A percentile compares a stretch with the other conserved stretches of the same genome.
These are phyloP conservation scores for Paramecium sexaurelia DNA, from an alignment of 73 alveolate genomes.

Conservation along the genomic window DNA sequence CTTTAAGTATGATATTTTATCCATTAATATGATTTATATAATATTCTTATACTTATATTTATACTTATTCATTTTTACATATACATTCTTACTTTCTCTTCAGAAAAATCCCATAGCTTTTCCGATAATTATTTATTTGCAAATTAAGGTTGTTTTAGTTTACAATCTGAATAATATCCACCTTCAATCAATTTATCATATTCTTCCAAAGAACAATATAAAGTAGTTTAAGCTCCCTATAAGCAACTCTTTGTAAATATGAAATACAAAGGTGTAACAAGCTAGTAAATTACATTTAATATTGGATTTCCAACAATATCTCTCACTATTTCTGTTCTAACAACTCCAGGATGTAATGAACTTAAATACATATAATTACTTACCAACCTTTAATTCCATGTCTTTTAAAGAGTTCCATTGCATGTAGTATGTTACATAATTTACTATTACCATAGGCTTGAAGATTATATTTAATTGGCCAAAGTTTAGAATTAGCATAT, in stretches of 20 bases:
- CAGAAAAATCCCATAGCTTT: slow-evolving; percentile 43
- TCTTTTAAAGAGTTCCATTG: slow-evolving; percentile 51
- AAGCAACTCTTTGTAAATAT: slow-evolving; percentile 13
- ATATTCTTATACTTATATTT: background rate
- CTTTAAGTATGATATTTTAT: slow-evolving; percentile 6
- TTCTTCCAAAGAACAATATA: slow-evolving; percentile 55
- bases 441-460: slow-evolving; percentile 61
- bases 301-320: background rate
- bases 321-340: slow-evolving; percentile 62
- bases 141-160: background rate
- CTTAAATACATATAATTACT: background rate
- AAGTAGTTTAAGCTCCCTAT: slow-evolving; percentile 58
- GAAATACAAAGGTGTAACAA: background rate
- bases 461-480: background rate
- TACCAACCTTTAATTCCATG: slow-evolving; percentile 37
- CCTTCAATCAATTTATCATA: slow-evolving; percentile 43
- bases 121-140: slow-evolving; percentile 34
- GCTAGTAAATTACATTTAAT: background rate
- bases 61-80: background rate
- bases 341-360: slow-evolving; percentile 67
- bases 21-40: background rate
- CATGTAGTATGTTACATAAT: slow-evolving; percentile 57
- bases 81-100: background rate
- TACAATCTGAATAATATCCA: slow-evolving; percentile 52
- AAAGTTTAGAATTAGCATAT: slow-evolving; percentile 10